Conservation (phyloP, 2,329 filamentous ascomycete genomes). For the Diaporthe sp. region DNA sequence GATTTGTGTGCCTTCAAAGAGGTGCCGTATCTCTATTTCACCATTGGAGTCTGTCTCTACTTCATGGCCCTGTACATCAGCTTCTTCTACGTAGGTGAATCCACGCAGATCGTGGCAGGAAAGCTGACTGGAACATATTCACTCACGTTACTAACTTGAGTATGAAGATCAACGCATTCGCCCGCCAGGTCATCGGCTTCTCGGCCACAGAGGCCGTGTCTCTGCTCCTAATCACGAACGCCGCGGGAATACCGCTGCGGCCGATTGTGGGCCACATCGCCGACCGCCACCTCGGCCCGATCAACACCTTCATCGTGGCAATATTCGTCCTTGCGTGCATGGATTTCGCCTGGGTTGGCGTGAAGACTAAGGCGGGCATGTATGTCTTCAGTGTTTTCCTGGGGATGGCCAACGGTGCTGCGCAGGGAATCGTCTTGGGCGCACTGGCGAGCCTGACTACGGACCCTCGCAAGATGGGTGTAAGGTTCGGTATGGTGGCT, state of each 20-base stretch:
- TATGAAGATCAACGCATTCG: conserved; percentile 50
- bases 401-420: conserved; percentile 59
- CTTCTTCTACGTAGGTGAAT: conserved; percentile 62
- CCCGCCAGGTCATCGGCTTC: conserved; percentile 57
- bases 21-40: conserved; percentile 57
- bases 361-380: conserved; percentile 57
- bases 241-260: conserved; percentile 68
- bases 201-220: conserved; percentile 65
- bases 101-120: conserved; percentile 72
- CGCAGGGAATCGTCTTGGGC: conserved; percentile 58
- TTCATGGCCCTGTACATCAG: conserved; percentile 68
- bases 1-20: conserved; percentile 67
- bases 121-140: conserved; percentile 56
- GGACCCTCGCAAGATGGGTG: conserved; percentile 61
- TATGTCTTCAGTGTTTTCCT: conserved; percentile 61
- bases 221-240: conserved; percentile 70
- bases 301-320: conserved; percentile 69
- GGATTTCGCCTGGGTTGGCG: conserved; percentile 69
- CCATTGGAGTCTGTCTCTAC: conserved; percentile 55
- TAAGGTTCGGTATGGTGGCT: conserved; percentile 61
- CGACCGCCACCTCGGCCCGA: conserved; percentile 64
- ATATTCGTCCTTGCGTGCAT: conserved; percentile 60
- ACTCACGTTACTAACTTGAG: conserved; percentile 24
- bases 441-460: conserved; percentile 58
- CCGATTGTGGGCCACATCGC: conserved; percentile 67